Conservation (phyloP, 495 filamentous ascomycete species). For the Acidomyces sp. region DNA sequence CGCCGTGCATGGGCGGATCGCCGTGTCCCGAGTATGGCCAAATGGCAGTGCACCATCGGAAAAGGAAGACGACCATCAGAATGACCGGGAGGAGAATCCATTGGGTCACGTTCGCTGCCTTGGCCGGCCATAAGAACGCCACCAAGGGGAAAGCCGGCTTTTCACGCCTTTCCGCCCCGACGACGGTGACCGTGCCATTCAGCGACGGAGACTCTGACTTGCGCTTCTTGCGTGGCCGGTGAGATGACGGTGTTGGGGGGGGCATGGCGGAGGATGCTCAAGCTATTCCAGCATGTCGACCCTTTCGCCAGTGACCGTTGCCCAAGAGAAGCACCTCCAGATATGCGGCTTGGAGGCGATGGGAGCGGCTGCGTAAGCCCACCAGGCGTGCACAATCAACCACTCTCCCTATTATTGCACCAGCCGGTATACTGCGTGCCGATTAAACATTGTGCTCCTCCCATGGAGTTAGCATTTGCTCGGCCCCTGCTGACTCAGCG, state of each 20-base stretch:
- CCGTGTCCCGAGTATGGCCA: conserved; percentile 88
- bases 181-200: conserved; percentile 38
- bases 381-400: too few relatives aligned
- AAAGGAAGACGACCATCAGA: conserved; percentile 79
- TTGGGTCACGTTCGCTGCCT: conserved; percentile 62
- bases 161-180: conserved; percentile 31
- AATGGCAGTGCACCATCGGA: conserved; percentile 79
- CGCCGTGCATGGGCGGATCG: conserved; percentile 82
- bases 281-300: too few relatives aligned
- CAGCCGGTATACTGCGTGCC: too few relatives aligned
- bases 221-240: conserved; percentile 49
- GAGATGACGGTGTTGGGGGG: conserved; percentile 29
- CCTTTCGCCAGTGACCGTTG: too few relatives aligned
- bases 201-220: conserved; percentile 35
- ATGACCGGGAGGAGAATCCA: conserved; percentile 83
- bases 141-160: conserved; percentile 70
- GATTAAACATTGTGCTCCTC: too few relatives aligned
- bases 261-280: conserved; percentile 13
- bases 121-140: conserved; percentile 81
- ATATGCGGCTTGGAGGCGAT: too few relatives aligned
- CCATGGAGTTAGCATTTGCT: too few relatives aligned
- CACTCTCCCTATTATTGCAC: too few relatives aligned
- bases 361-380: too few relatives aligned
- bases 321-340: too few relatives aligned
- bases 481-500: too few relatives aligned